Evolutionary conservation across 1,139 yeast genomes (phyloP).

Genomic region (Nadsonia starkeyi-henricii): DNA sequence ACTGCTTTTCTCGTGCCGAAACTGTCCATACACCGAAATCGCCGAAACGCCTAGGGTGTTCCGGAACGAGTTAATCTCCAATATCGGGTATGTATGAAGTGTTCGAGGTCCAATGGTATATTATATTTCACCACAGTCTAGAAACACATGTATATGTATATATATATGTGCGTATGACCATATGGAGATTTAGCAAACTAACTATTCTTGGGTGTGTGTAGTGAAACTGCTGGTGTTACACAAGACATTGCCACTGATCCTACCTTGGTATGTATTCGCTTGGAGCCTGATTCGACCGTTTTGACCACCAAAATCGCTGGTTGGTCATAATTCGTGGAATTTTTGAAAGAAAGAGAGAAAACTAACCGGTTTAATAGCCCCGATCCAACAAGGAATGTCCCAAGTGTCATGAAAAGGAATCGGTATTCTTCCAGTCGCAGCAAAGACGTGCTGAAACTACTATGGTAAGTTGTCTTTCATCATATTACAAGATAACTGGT

Average conservation of each 20-base stretch:
- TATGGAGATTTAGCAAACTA: too few species aligned
- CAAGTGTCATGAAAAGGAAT: slow-evolving; percentile 69
- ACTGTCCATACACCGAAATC: slow-evolving; percentile 84
- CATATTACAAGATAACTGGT: too few species aligned
- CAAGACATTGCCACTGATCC: slow-evolving; percentile 95
- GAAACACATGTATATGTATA: not conserved
- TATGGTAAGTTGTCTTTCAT: slow-evolving; percentile 40
- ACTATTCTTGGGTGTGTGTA: not conserved
- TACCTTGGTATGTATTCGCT: slow-evolving; percentile 33
- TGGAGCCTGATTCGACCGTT: slow-evolving; percentile 2
- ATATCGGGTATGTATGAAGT: slow-evolving; percentile 35
- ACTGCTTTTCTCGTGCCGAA: slow-evolving; percentile 82
- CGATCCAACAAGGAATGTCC: slow-evolving; percentile 91
- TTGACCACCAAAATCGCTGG: too few species aligned
- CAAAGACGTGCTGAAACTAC: slow-evolving; percentile 90
- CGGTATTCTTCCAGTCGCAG: slow-evolving; percentile 94
- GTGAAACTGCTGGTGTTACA: slow-evolving; percentile 93
- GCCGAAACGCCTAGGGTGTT: slow-evolving; percentile 85
- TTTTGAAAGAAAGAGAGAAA: too few species aligned
- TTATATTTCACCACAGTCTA: slow-evolving; percentile 1
- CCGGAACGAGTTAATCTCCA: slow-evolving; percentile 82
- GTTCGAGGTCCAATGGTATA: too few species aligned
- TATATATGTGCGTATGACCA: slow-evolving; percentile 6
- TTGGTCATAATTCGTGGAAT: too few species aligned
- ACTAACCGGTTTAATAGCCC: slow-evolving; percentile 29